phyloP scores from a whole-genome alignment of 257 asterid genomes.

The Marsdenia floribunda region DNA sequence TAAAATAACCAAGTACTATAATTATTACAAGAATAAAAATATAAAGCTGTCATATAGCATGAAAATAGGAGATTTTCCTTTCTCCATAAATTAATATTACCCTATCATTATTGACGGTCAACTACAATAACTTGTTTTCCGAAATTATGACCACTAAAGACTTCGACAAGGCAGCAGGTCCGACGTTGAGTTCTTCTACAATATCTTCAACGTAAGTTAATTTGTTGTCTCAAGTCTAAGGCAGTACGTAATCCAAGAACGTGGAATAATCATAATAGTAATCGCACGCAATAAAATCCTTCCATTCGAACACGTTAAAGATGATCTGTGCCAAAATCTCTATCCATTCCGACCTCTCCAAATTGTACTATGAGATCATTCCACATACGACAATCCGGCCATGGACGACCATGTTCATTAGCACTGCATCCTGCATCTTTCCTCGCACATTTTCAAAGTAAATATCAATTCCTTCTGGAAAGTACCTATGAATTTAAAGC shows the following conservation, averaged over 20 bases:
- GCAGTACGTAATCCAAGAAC: slow-evolving; percentile 29
- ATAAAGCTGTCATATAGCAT: too few species aligned
- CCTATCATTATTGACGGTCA: slow-evolving; percentile 24
- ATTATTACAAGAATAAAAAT: too few species aligned
- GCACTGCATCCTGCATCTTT: slow-evolving; percentile 20
- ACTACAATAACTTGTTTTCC: slow-evolving; percentile 45
- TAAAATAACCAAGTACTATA: too few species aligned
- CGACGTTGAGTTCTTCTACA: slow-evolving; percentile 46
- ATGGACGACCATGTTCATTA: slow-evolving; percentile 11
- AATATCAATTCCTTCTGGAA: slow-evolving; percentile 17
- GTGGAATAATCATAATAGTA: slow-evolving; percentile 31
- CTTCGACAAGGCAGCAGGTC: slow-evolving; percentile 38
- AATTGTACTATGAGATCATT: slow-evolving; percentile 20
- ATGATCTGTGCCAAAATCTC: slow-evolving; percentile 27
- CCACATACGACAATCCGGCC: too few species aligned
- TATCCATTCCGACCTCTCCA: slow-evolving; percentile 19
- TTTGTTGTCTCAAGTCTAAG: slow-evolving; percentile 28
- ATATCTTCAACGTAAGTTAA: slow-evolving; percentile 36
- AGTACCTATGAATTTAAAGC: too few species aligned
- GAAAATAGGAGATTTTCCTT: too few species aligned
- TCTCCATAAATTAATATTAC: too few species aligned
- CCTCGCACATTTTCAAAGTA: slow-evolving; percentile 23
- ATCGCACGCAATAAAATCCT: slow-evolving; percentile 27
- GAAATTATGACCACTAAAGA: slow-evolving; percentile 40
- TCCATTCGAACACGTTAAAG: slow-evolving; percentile 27